phyloP scores from a whole-genome alignment of 1,284 basidiomycete species.

The Hemileia vastatrix region DNA sequence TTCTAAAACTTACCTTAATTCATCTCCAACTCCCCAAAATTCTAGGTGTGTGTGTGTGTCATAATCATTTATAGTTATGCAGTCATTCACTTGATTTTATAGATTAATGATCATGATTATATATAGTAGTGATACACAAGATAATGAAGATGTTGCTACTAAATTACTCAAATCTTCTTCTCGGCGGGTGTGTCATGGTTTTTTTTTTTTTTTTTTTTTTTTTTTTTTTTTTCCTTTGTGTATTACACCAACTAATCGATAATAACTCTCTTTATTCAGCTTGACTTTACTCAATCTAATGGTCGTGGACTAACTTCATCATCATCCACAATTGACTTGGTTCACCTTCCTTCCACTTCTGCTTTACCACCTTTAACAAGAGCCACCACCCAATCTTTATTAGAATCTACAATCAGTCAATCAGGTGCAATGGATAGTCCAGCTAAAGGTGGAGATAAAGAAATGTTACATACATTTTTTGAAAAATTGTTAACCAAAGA shows the following conservation, averaged over 20 bases:
- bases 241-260: neutral
- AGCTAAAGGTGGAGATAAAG: too few relatives aligned
- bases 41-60: neutral
- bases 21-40: constrained; percentile 2
- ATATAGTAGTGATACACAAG: neutral
- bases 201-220: neutral
- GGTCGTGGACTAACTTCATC: neutral
- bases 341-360: too few relatives aligned
- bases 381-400: too few relatives aligned
- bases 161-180: constrained; percentile 8
- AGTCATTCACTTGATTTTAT: too few relatives aligned
- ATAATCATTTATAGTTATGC: neutral
- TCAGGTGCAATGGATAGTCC: too few relatives aligned
- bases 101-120: too few relatives aligned
- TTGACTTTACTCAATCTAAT: constrained; percentile 1
- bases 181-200: neutral
- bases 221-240: neutral
- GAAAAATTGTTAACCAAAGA: constrained; percentile 18
- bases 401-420: too few relatives aligned
- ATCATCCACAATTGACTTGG: constrained; percentile 13
- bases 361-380: too few relatives aligned
- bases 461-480: constrained; percentile 17
- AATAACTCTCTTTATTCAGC: neutral
- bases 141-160: constrained; percentile 18
- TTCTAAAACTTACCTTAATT: constrained; percentile 9